Conservation (phyloP, 2,329 filamentous ascomycete species). For the Aspergillus arachidicola region DNA sequence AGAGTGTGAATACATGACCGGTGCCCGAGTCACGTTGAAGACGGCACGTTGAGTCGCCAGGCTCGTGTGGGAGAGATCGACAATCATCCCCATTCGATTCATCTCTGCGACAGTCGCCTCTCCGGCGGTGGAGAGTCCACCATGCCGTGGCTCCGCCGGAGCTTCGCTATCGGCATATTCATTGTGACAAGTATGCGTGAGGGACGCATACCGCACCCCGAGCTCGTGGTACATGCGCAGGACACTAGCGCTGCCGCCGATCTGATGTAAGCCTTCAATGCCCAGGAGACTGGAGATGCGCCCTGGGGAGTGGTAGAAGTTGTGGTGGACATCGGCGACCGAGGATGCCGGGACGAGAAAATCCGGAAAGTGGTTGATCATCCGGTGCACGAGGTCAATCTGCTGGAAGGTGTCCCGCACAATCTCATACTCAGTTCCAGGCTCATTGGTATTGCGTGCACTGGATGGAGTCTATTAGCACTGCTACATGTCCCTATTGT, state of each 20-base stretch:
- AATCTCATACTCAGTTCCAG: neutral
- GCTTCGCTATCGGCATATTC: neutral
- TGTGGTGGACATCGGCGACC: no score
- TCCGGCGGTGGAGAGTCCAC: neutral
- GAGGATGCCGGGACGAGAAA: neutral
- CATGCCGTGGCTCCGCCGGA: neutral
- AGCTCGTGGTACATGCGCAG: conserved; percentile 21
- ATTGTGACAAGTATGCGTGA: neutral
- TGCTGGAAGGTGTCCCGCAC: neutral
- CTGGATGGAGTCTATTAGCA: neutral
- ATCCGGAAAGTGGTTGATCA: neutral
- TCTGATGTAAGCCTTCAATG: conserved; percentile 30
- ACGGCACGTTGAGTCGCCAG: conserved; percentile 25
- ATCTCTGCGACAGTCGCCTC: conserved; percentile 24
- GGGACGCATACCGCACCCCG: conserved; percentile 20
- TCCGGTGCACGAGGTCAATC: neutral
- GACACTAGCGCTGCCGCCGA: conserved; percentile 26
- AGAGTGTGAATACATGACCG: conserved; percentile 29
- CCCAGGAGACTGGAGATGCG: conserved; percentile 26
- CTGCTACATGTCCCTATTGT: neutral
- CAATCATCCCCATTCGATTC: conserved; percentile 33
- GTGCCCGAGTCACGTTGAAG: conserved; percentile 21
- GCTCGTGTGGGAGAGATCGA: conserved; percentile 31
- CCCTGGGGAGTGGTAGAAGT: neutral
- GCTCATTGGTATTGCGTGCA: neutral